A percentile compares a stretch with the other conserved stretches of the same genome.
Conservation (phyloP, 176 grass and related monocot genomes). For the Carex pumila region DNA sequence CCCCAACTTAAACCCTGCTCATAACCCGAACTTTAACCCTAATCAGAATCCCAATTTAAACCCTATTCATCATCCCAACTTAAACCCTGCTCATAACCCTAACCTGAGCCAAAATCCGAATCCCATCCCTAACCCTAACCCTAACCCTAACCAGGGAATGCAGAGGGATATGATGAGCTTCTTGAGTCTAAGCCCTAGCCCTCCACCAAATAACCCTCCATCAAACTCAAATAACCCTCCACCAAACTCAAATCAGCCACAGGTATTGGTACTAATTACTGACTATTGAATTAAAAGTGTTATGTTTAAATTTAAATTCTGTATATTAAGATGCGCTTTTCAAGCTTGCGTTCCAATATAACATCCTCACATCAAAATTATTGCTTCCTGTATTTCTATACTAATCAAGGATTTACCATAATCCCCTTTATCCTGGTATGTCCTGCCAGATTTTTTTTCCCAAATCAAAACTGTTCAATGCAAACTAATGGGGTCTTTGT, state of each 20-base stretch:
- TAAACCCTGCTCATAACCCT: background rate
- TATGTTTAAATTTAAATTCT: background rate
- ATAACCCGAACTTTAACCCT: background rate
- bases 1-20: background rate
- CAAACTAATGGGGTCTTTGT: background rate
- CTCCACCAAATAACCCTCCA: background rate
- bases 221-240: background rate
- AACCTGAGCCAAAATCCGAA: background rate
- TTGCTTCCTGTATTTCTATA: background rate
- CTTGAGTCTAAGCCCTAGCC: background rate
- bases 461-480: background rate
- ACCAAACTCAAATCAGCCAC: background rate
- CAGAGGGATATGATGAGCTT: slow-evolving; percentile 2
- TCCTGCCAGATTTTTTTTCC: background rate
- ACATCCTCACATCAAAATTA: background rate
- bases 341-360: background rate
- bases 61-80: background rate
- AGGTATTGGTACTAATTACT: background rate
- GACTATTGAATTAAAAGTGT: background rate
- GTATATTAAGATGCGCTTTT: background rate
- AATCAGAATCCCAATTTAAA: background rate
- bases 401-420: background rate
- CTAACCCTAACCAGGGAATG: background rate
- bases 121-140: background rate
- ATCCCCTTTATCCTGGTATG: background rate